Conservation (phyloP, 257 asterid species). For the Cruciata laevipes region DNA sequence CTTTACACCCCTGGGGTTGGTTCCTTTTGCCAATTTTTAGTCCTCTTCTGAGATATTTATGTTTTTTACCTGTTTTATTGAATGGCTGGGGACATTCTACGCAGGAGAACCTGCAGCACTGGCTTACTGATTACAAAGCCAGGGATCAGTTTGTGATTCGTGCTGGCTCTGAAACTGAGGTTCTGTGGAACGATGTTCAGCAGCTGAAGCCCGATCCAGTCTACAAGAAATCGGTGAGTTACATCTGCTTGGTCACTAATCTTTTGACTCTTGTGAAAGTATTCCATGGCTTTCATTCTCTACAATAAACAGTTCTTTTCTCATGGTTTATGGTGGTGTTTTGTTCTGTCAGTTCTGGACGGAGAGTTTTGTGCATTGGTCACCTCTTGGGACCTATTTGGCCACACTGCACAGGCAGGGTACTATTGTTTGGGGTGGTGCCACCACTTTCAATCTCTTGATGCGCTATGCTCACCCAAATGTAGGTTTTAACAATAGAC, state of each 20-base stretch:
- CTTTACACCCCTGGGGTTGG: conserved; percentile 80
- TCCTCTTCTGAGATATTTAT: background rate
- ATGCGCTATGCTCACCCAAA: conserved; percentile 85
- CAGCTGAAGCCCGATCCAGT: conserved; percentile 80
- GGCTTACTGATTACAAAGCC: conserved; percentile 94
- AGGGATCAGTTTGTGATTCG: conserved; percentile 93
- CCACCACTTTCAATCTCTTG: conserved; percentile 61
- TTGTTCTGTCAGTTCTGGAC: conserved; percentile 68
- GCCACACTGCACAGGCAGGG: conserved; percentile 96
- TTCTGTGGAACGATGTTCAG: conserved; percentile 90
- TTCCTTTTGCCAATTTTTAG: conserved; percentile 7
- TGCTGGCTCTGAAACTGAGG: conserved; percentile 79
- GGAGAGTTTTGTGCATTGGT: conserved; percentile 94
- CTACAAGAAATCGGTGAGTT: conserved; percentile 66
- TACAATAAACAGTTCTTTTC: background rate
- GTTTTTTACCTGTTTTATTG: background rate
- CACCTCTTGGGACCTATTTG: conserved; percentile 89
- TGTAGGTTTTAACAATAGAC: conserved; percentile 29
- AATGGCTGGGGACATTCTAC: conserved; percentile 10
- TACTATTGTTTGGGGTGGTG: conserved; percentile 98
- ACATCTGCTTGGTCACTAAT: background rate
- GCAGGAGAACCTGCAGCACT: conserved; percentile 84
- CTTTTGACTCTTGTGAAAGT: background rate
- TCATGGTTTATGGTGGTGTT: background rate
- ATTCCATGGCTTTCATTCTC: background rate